Evolutionary conservation across 495 filamentous ascomycete genomes (phyloP).

Genomic region (Xylaria scruposa): DNA sequence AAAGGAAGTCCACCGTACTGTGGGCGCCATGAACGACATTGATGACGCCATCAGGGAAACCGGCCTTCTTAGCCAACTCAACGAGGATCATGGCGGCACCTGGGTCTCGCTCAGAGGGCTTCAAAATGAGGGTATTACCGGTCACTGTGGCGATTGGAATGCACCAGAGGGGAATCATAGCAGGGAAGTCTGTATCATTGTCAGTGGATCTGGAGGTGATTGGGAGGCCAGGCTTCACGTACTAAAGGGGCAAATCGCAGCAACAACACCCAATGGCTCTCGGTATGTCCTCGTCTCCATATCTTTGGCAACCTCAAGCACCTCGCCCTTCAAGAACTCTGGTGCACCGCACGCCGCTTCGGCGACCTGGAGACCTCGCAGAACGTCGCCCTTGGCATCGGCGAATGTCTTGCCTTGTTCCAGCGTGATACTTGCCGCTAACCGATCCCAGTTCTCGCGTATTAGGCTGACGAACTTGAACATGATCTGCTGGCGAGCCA

Average conservation of each 20-base stretch:
- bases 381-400: slow-evolving; percentile 93
- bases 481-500: slow-evolving; percentile 92
- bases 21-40: slow-evolving; percentile 94
- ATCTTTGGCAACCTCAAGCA: slow-evolving; percentile 96
- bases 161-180: slow-evolving; percentile 99
- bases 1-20: slow-evolving; percentile 94
- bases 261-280: slow-evolving; percentile 93
- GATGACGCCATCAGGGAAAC: slow-evolving; percentile 91
- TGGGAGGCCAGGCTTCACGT: slow-evolving; percentile 47
- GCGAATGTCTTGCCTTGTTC: slow-evolving; percentile 99
- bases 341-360: slow-evolving; percentile 96
- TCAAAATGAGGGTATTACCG: slow-evolving; percentile 92
- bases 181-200: slow-evolving; percentile 80
- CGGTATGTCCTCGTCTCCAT: slow-evolving; percentile 97
- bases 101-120: slow-evolving; percentile 98
- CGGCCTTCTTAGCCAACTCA: slow-evolving; percentile 88
- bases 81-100: slow-evolving; percentile 98
- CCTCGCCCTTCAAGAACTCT: slow-evolving; percentile 89
- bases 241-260: slow-evolving; percentile 99
- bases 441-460: slow-evolving; percentile 91
- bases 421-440: slow-evolving; percentile 93
- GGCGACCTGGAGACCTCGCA: slow-evolving; percentile 94
- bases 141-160: slow-evolving; percentile 94
- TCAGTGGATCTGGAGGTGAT: slow-evolving; percentile 26
- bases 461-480: slow-evolving; percentile 94